Base-by-base conservation (phyloP, 2,329 filamentous ascomycete species). In the Graphiopsis chlorocephala region DNA sequence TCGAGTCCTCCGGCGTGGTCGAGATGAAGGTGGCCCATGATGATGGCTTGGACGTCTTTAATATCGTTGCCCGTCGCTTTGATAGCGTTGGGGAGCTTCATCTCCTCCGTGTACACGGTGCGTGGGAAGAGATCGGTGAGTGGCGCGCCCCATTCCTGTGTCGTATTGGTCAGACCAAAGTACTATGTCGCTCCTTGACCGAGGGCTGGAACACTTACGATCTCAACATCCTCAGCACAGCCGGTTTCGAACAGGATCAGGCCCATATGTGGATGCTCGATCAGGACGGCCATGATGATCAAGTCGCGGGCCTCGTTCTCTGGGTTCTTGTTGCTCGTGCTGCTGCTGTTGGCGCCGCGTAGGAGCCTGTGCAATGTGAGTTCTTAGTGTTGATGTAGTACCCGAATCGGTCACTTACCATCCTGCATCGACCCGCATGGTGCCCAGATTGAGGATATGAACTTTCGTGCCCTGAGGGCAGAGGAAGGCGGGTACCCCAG, bases 231-330 rank as follows among this genome's bases (percentile, higher is more conserved):
- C 17, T 58, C 55, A n/a, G 55, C 55, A 12, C 55, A 38, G 17
- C 76, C 76, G 2, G 75, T 77, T 61, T 78, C 76, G 66, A 72
- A 78, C 35, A 78, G 69, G 28, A 77, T 75, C 28, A 77, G 71
- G 14, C 75, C 75, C 65, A 74, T 73, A 47, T 72, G 74, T 11
- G 75, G 75, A 52, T 77, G 74, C 33, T 70, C 67, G 45, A 71
- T 71, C 45, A 71, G 61, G 8, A 70, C 64, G 11, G 70, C 69
- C 15, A 77, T 67, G 68, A 76, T 73, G 26, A 76, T 68, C 11
- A 74, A 65, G 64, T 72, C 72, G 28, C 76, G 72, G 11, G 75
- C 73, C 15, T 67, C 63, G 35, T 66, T 65, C 12, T 64, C 45
- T 12, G 71, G 70, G 23, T 73, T 74, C 4, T 71, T 70, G 42